Base-by-base conservation (phyloP, 345 rosid genomes). In the Clarkia xantiana region DNA sequence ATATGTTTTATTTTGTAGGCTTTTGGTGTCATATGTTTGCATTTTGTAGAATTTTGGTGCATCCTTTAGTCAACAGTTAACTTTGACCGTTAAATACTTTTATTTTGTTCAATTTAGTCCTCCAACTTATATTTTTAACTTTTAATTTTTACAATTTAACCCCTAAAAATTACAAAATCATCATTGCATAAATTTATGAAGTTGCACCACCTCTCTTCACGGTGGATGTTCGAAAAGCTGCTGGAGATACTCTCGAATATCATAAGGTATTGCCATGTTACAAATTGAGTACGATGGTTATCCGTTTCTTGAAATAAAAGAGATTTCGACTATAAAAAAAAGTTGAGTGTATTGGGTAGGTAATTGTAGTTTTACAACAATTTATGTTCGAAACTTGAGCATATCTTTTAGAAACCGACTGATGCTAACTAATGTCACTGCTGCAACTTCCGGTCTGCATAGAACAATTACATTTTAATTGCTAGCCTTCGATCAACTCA, bases 161-260 rank as follows among this genome's bases (percentile, higher is more conserved):
- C n/a, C n/a, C n/a, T n/a, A n/a, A n/a, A n/a, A n/a, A n/a, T n/a
- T n/a, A n/a, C n/a, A n/a, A n/a, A n/a, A n/a, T n/a, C n/a, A n/a
- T n/a, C n/a, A n/a, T 18, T 42, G 1, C 45, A 0, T 53, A 91
- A 96, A 69, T 83, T 54, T 91, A 51, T 55, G 93, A 91, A 77
- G 94, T 90, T 59, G 98, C 94, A 17, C 91, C 89, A 14, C 71
- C 86, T 2, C 86, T 91, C 52, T 86, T 83, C 82, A 86, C 83
- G 97, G 81, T 78, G 45, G 94, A 90, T 57, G 86, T 74, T 29
- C 71, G 93, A 50, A 91, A 91, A 62, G 94, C 94, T 44, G 74
- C 94, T 36, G 96, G 96, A 46, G 94, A 90, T 57, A 77, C 93
- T 54, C 84, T 79, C 53, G 89, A 83, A 65, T 91, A 86, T 68